Percentiles rank a stretch among this genome's conserved stretches.
These are phyloP conservation scores for Populus alba DNA, from an alignment of 345 rosid genomes.

Conservation along the genomic window DNA sequence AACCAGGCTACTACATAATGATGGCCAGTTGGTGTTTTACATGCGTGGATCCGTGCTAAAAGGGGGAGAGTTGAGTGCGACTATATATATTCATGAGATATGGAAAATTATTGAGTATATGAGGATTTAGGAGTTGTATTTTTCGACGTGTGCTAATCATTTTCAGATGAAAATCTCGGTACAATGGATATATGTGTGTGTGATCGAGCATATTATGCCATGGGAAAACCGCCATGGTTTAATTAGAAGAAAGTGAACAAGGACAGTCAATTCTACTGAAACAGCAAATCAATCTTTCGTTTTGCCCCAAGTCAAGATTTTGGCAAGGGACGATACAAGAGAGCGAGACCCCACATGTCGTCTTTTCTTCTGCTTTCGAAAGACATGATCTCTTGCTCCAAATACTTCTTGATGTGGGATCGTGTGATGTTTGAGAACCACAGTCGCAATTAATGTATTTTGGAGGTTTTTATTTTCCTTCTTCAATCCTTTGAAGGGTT, in stretches of 20 bases:
- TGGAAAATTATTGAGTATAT: no score
- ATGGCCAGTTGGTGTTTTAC: no score
- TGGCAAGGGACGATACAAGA: not conserved
- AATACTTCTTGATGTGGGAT: not conserved
- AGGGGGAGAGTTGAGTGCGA: no score
- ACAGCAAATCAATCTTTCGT: not conserved
- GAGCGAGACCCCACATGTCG: not conserved
- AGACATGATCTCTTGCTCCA: no score
- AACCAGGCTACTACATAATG: no score
- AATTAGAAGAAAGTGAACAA: not conserved
- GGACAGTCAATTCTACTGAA: no score
- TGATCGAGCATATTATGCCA: not conserved
- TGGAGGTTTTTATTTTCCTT: no score
- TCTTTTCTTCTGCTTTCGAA: not conserved
- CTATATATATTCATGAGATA: no score
- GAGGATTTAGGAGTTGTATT: no score
- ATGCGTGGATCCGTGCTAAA: no score
- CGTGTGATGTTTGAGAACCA: not conserved
- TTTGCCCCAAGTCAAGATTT: not conserved
- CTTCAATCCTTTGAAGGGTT: no score
- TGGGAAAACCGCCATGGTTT: not conserved
- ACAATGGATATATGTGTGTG: not conserved
- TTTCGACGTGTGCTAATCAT: no score
- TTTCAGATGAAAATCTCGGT: not conserved
- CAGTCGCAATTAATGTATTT: not conserved